phyloP scores from a whole-genome alignment of 1,139 yeast species.

The Saccharomycopsis hybrid region DNA sequence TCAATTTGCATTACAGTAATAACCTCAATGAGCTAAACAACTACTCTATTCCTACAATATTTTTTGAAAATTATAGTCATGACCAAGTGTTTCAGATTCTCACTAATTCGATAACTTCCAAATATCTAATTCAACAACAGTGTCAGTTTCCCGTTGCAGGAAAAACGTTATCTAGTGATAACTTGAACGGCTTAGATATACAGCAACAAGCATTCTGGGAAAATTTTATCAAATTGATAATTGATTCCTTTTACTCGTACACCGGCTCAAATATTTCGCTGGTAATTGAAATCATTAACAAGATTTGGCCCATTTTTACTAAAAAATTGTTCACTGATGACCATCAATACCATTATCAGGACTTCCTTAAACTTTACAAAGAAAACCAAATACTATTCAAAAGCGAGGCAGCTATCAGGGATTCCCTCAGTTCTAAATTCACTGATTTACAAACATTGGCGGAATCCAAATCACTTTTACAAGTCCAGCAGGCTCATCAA shows the following conservation, averaged over 20 bases:
- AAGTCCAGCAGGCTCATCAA: no score
- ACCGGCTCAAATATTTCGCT: slow-evolving; percentile 47
- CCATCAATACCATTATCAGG: slow-evolving; percentile 27
- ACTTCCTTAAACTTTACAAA: slow-evolving; percentile 43
- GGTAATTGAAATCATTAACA: slow-evolving; percentile 37
- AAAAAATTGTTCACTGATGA: slow-evolving; percentile 36
- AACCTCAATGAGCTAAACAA: background rate
- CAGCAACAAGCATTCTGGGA: slow-evolving; percentile 36
- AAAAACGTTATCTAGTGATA: background rate
- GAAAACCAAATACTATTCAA: slow-evolving; percentile 37
- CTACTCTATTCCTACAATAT: slow-evolving; percentile 13
- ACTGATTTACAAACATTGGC: background rate
- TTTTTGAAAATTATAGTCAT: slow-evolving; percentile 15
- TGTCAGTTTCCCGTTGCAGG: slow-evolving; percentile 2
- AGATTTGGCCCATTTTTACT: slow-evolving; percentile 48
- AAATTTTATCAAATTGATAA: slow-evolving; percentile 43
- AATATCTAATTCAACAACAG: background rate
- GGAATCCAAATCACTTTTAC: no score
- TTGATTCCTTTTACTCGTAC: slow-evolving; percentile 46
- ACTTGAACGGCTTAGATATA: background rate
- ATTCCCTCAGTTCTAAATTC: background rate
- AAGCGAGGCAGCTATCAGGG: slow-evolving; percentile 13
- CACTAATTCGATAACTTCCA: slow-evolving; percentile 7
- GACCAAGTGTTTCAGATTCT: slow-evolving; percentile 12
- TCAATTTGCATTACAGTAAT: slow-evolving; percentile 9